Evolutionary conservation across 129 eudicot species (phyloP).

Genomic region (Rutidosis leptorrhynchoides): DNA sequence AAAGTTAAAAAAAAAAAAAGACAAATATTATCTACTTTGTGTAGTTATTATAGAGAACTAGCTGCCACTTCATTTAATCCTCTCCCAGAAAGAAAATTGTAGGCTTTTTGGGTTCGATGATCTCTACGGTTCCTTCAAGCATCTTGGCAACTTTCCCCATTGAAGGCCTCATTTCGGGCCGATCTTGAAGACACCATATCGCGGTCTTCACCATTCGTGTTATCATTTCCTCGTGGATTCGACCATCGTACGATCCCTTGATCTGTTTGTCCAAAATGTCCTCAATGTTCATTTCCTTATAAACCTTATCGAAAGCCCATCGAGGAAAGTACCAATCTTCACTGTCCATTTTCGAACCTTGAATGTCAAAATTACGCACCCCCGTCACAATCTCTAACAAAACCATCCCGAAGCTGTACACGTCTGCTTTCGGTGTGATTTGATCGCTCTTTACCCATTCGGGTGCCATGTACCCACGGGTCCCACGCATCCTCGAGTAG

Average conservation of each 20-base stretch:
- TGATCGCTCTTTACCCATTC: constrained; percentile 77
- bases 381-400: constrained; percentile 74
- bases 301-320: constrained; percentile 90
- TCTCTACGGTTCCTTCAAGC: constrained; percentile 93
- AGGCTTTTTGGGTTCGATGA: constrained; percentile 81
- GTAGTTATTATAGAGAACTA: too few species aligned
- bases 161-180: constrained; percentile 86
- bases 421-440: constrained; percentile 82
- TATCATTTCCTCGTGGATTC: constrained; percentile 58
- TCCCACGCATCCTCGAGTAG: constrained; percentile 73
- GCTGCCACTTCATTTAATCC: too few species aligned
- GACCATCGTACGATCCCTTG: constrained; percentile 53
- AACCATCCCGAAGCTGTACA: constrained; percentile 86
- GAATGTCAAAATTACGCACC: constrained; percentile 54
- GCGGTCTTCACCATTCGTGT: constrained; percentile 91
- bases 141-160: constrained; percentile 98
- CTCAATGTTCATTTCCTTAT: constrained; percentile 68
- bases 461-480: constrained; percentile 93
- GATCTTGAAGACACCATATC: constrained; percentile 92
- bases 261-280: constrained; percentile 68
- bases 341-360: constrained; percentile 58
- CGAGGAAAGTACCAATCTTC: constrained; percentile 86
- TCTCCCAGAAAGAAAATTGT: constrained; percentile 61
- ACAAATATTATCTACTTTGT: too few species aligned
- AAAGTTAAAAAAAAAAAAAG: too few species aligned